Base-by-base conservation (phyloP, 768 basidiomycete genomes). In the Ramaria sp. region DNA sequence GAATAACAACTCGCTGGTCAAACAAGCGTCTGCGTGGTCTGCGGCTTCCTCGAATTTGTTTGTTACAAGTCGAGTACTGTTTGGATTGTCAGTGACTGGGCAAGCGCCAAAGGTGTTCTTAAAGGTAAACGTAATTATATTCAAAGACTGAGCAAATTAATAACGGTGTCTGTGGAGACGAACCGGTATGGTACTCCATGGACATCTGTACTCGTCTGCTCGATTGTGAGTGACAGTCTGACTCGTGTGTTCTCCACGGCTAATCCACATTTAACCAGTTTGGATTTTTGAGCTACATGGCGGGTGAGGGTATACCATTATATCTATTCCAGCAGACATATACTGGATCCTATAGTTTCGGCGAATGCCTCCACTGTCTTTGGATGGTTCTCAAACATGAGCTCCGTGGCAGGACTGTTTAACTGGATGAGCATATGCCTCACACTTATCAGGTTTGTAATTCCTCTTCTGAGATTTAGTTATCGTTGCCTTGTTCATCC, bases 371-470 rank as follows among this genome's bases (percentile, higher is more conserved):
- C 84, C 41, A 74, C 66, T 31, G 91, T 91, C 42, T 96, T 96
- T 65, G 66, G 64, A 34, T 93, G 87, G 87, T 85, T 93, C 62
- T 67, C 83, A 41, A 86, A 85, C 70, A 82, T 89, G 83, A 61
- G 86, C 7, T 60, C 88, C 45, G 69, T 79, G 41, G 71, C 77
- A 12, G 68, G 68, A 43, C 72, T 92, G 30, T 75, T 89, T 72
- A 86, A 86, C 5, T 92, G 90, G 90, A 81, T 83, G 59, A 84
- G 82, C 53, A 91, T 92, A 66, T 77, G 73, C 54, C 37, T 90
- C 52, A 86, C 85, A 15, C 90, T 89, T 66, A 62, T 89, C 53
- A 84, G 93, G 49, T 97, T 96, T 78, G 34, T 2, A 10, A 37
- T 3, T 13, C 13, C 13, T 37, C 34, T 37, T 27, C 27, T 27